Evolutionary conservation across 768 basidiomycete species (phyloP), one percentile per base, ranked within the genome.

Genomic region (Mycena capillaripes): DNA sequence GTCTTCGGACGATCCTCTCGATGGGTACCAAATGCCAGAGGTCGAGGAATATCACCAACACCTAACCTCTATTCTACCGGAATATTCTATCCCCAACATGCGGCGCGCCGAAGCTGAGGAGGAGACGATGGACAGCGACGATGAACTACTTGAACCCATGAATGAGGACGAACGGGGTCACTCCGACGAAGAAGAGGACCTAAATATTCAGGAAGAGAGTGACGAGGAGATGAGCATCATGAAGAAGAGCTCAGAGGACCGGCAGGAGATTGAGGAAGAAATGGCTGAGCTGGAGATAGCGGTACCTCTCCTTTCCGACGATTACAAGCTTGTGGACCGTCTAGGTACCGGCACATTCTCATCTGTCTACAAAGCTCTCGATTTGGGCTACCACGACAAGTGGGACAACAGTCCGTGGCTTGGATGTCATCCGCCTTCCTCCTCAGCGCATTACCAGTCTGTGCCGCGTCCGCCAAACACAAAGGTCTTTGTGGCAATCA

Each of bases 311-410:
- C 85, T 97, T 63, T 79, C 82, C 6, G 78, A 84, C 3, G 86
- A 93, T 74, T 99, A 97, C 85, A 88, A 85, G 59, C 85, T 99
- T 40, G 81, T 98, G 40, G 97, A 98, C 83, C 89, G 97, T 1
- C 89, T 99, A 0, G 98, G 98, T 17, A 98, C 97, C 64, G 97
- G 97, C 19, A 99, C 97, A 1, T 99, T 99, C 83, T 98, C 97
- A 0, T 97, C 97, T 12, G 98, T 99, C n/a, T 99, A 98, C 88
- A 98, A 99, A 78, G 98, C 97, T 0, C 81, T 97, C 73, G 98
- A 99, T 81, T 77, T 93, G 19, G 82, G 87, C 69, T 90, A 93
- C 77, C 90, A 95, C 75, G 83, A 87, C 58, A 93, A 93, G 62
- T 95, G 91, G 91, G 88, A 94, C 80, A 95, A 96, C 76, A 75